phyloP scores from a whole-genome alignment of 2,329 filamentous ascomycete species.

The Aspergillus oerlinghausenensis region DNA sequence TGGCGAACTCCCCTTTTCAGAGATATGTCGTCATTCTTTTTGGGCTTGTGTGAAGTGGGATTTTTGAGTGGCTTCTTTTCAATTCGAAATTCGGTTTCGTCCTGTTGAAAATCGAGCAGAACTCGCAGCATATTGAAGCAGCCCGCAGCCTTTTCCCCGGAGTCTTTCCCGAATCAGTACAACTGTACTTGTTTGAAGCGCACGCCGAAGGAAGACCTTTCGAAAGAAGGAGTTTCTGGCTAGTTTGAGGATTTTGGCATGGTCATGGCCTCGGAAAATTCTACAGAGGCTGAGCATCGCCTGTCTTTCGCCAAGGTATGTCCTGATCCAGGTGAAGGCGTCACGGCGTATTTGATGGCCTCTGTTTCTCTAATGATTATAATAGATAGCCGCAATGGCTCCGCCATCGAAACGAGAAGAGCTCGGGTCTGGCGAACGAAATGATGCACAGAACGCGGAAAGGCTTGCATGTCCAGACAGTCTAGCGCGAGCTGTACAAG shows the following conservation, averaged over 20 bases:
- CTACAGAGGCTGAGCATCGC: conserved; percentile 26
- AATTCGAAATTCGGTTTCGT: conserved; percentile 27
- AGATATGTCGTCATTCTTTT: conserved; percentile 44
- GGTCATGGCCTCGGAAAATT: conserved; percentile 31
- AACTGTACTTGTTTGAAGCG: conserved; percentile 14
- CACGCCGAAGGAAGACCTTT: conserved; percentile 5
- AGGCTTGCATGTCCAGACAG: conserved; percentile 14
- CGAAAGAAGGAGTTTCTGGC: conserved; percentile 2
- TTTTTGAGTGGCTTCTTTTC: conserved; percentile 35
- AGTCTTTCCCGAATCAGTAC: conserved; percentile 15
- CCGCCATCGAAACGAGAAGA: conserved; percentile 26
- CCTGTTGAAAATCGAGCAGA: conserved; percentile 11
- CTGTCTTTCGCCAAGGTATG: conserved; percentile 74
- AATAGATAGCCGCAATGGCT: conserved; percentile 43
- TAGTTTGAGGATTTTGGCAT: conserved; percentile 3
- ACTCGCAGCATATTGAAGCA: conserved; percentile 20
- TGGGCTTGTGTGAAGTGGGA: conserved; percentile 40
- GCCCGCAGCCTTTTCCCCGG: conserved; percentile 17
- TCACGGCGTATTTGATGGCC: conserved; percentile 1
- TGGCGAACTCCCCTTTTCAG: conserved; percentile 38
- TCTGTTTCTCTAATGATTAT: neutral
- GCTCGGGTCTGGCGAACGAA: conserved; percentile 23
- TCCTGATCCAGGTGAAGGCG: neutral
- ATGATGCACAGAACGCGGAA: conserved; percentile 17
- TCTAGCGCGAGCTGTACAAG: conserved; percentile 31